Evolutionary conservation across 306 rosid species (phyloP).

Genomic region (Malus sieversii): DNA sequence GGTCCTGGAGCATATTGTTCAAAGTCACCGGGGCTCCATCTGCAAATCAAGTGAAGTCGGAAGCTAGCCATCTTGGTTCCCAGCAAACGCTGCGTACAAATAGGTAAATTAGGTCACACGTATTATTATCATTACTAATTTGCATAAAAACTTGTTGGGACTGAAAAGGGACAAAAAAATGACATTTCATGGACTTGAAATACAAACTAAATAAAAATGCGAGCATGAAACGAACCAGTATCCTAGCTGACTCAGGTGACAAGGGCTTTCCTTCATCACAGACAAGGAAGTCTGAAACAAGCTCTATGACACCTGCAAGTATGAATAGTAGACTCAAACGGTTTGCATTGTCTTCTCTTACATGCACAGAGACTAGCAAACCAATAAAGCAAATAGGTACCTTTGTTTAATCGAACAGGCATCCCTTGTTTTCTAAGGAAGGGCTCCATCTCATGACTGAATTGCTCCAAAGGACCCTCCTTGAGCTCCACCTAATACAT

Average conservation of each 20-base stretch:
- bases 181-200: background rate
- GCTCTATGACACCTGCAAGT: conserved; percentile 84
- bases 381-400: conserved; percentile 23
- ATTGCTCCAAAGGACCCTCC: conserved; percentile 91
- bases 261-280: conserved; percentile 90
- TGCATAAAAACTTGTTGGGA: background rate
- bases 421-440: conserved; percentile 86
- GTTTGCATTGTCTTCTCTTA: background rate
- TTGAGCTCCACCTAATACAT: conserved; percentile 70
- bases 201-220: background rate
- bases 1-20: conserved; percentile 59
- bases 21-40: conserved; percentile 76
- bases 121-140: conserved; percentile 5
- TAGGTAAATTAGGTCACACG: background rate
- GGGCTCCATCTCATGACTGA: conserved; percentile 98
- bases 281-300: conserved; percentile 70
- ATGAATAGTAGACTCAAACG: background rate
- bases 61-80: conserved; percentile 78
- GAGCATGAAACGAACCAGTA: conserved; percentile 43
- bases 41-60: conserved; percentile 61
- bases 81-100: conserved; percentile 60
- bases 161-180: no score
- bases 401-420: conserved; percentile 95
- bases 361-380: background rate
- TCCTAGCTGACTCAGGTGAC: conserved; percentile 86